These are phyloP conservation scores for Phylloboletellus chloephorus DNA, from an alignment of 1,284 basidiomycete genomes.

Conservation along the genomic window DNA sequence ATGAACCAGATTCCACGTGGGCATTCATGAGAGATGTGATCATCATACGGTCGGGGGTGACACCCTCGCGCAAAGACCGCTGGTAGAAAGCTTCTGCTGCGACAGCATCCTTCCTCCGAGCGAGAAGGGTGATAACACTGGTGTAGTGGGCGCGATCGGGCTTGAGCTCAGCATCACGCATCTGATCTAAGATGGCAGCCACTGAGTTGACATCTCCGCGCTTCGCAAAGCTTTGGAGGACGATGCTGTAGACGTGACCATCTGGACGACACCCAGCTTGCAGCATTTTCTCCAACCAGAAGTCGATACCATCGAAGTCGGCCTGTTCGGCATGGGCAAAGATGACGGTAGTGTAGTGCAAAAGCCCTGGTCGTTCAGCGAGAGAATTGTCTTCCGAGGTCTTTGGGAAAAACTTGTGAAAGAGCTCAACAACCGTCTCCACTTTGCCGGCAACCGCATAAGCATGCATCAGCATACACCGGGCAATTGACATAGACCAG, in stretches of 20 bases:
- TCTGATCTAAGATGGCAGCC: conserved; percentile 55
- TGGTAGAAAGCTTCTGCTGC: conserved; percentile 68
- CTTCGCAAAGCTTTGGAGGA: conserved; percentile 58
- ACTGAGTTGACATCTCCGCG: conserved; percentile 55
- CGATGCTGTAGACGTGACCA: conserved; percentile 51
- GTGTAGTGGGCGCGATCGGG: conserved; percentile 62
- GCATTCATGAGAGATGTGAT: conserved; percentile 77
- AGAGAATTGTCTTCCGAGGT: conserved; percentile 23
- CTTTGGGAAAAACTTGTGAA: conserved; percentile 49
- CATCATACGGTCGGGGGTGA: conserved; percentile 61
- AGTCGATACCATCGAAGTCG: conserved; percentile 48
- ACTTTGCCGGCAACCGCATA: conserved; percentile 45
- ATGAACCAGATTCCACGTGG: conserved; percentile 78
- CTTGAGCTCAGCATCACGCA: conserved; percentile 46
- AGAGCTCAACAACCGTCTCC: conserved; percentile 44
- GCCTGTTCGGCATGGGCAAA: conserved; percentile 48
- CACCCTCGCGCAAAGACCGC: conserved; percentile 54
- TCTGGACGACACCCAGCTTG: conserved; percentile 48
- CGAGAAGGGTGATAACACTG: conserved; percentile 65
- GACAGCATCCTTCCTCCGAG: conserved; percentile 58
- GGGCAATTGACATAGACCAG: conserved; percentile 31
- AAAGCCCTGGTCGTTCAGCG: conserved; percentile 36
- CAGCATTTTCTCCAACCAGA: conserved; percentile 54
- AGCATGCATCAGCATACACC: conserved; percentile 47
- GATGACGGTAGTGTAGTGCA: conserved; percentile 56